These are phyloP conservation scores for Blastocystis sp. DNA, from an alignment of 352 stramenopile genomes.

Conservation along the genomic window DNA sequence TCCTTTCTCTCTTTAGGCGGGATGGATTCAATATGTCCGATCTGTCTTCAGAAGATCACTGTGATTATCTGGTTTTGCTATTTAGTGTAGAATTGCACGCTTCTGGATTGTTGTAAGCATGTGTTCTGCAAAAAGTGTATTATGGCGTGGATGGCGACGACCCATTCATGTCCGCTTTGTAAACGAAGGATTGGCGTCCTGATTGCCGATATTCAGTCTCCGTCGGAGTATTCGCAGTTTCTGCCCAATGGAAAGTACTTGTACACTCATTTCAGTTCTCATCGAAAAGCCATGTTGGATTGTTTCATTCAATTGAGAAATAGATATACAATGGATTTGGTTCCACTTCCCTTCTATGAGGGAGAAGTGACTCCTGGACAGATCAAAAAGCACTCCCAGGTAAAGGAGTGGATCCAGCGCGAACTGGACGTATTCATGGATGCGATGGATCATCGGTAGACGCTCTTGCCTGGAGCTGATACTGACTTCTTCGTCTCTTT, in stretches of 20 bases:
- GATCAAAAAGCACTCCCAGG: neutral
- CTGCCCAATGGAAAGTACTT: conserved; percentile 1
- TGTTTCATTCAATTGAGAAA: neutral
- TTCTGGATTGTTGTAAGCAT: conserved; percentile 52
- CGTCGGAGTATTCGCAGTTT: conserved; percentile 43
- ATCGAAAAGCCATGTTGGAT: conserved; percentile 10
- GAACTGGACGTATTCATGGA: neutral
- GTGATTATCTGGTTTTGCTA: neutral
- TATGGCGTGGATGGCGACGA: conserved; percentile 30
- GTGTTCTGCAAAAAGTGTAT: conserved; percentile 50
- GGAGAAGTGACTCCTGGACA: neutral
- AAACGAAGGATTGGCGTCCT: neutral
- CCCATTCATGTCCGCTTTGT: conserved; percentile 10
- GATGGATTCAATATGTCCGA: conserved; percentile 24
- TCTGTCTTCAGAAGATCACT: conserved; percentile 25
- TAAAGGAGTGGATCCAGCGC: conserved; percentile 30
- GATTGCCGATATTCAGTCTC: conserved; percentile 18
- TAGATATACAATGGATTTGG: conserved; percentile 12
- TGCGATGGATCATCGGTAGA: neutral
- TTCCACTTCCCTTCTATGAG: neutral
- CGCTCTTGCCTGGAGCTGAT: conserved; percentile 15
- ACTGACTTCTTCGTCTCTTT: neutral
- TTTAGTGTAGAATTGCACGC: conserved; percentile 11
- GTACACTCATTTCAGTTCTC: conserved; percentile 1
- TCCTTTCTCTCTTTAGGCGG: neutral